phyloP scores from a whole-genome alignment of 1,284 basidiomycete species.

The Veloporphyrellus conicus region DNA sequence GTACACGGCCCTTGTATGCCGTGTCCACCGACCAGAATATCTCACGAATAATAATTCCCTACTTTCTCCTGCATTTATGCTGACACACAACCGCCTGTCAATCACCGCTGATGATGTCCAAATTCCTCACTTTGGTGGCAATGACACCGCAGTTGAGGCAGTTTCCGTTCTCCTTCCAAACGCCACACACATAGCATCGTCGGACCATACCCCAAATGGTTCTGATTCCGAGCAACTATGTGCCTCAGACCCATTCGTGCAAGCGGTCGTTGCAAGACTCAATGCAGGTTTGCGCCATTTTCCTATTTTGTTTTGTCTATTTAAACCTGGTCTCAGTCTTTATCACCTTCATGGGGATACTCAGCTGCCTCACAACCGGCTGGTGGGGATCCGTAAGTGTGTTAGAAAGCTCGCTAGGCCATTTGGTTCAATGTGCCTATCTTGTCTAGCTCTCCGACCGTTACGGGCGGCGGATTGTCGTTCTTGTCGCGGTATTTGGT shows the following conservation, averaged over 20 bases:
- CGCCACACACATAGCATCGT: neutral
- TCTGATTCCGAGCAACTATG: constrained; percentile 40
- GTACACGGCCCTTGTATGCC: constrained; percentile 55
- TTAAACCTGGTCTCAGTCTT: constrained; percentile 43
- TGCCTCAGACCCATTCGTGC: constrained; percentile 67
- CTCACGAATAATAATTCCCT: constrained; percentile 16
- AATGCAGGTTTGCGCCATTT: constrained; percentile 45
- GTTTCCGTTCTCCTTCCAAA: neutral
- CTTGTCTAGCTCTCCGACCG: constrained; percentile 68
- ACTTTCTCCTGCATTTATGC: neutral
- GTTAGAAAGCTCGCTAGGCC: neutral
- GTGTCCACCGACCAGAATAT: constrained; percentile 51
- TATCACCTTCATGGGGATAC: constrained; percentile 64
- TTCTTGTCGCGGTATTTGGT: constrained; percentile 63
- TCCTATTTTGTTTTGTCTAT: constrained; percentile 6
- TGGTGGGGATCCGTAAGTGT: constrained; percentile 71
- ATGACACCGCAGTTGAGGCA: neutral
- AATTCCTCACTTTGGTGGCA: neutral
- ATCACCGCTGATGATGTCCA: neutral
- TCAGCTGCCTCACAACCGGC: constrained; percentile 71
- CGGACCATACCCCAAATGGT: neutral
- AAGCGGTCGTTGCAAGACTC: constrained; percentile 66
- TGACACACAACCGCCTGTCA: neutral
- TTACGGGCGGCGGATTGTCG: constrained; percentile 64
- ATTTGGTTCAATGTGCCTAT: constrained; percentile 1